These are phyloP conservation scores for Auricularia heimuer DNA, from an alignment of 768 basidiomycete species.

Conservation along the genomic window DNA sequence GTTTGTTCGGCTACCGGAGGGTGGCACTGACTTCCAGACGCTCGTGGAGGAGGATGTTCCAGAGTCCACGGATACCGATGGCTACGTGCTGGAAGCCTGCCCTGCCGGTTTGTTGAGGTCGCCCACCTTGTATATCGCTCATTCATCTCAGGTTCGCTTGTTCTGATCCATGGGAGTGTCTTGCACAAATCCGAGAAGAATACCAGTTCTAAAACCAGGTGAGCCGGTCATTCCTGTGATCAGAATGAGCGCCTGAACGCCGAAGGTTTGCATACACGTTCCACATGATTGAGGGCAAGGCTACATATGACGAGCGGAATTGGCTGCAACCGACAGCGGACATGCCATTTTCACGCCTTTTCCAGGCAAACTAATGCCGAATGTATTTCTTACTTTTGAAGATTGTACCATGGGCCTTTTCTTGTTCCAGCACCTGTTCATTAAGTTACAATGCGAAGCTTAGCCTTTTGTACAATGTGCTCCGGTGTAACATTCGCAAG, in stretches of 20 bases:
- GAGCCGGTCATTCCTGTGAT: not conserved
- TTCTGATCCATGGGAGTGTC: constrained; percentile 88
- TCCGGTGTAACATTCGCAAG: constrained; percentile 34
- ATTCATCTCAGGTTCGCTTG: constrained; percentile 59
- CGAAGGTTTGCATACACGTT: constrained; percentile 79
- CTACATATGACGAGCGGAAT: constrained; percentile 80
- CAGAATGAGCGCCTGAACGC: not conserved
- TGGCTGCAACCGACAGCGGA: constrained; percentile 84
- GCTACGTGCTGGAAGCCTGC: constrained; percentile 62
- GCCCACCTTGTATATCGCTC: constrained; percentile 2
- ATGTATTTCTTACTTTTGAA: too few relatives aligned
- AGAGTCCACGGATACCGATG: constrained; percentile 21
- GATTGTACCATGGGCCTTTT: too few relatives aligned
- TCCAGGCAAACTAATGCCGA: constrained; percentile 9
- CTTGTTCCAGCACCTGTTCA: too few relatives aligned
- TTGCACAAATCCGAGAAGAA: constrained; percentile 90
- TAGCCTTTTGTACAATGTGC: constrained; percentile 20
- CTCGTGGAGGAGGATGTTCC: constrained; percentile 28
- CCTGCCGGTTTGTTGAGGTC: constrained; percentile 45
- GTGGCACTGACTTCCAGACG: constrained; percentile 79
- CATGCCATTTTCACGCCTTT: constrained; percentile 59
- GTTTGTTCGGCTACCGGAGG: constrained; percentile 65
- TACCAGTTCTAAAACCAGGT: constrained; percentile 61
- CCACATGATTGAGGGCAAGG: constrained; percentile 81
- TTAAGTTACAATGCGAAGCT: constrained; percentile 17